Percentiles rank a stretch among this genome's conserved stretches.
Conservation (phyloP, 176 grass and related monocot genomes). For the Ensete ventricosum region DNA sequence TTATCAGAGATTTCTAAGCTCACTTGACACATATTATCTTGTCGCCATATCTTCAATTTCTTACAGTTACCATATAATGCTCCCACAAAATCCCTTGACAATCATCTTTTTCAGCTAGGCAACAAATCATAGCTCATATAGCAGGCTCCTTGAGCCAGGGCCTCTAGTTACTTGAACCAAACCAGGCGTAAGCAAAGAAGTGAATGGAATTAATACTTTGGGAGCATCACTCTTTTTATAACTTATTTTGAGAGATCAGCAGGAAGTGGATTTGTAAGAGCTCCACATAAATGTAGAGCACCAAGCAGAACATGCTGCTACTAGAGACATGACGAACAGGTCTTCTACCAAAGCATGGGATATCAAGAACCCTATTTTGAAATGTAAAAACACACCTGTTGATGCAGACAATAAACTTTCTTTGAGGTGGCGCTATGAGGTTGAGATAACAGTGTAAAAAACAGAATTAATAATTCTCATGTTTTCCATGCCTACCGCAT, state of each 20-base stretch:
- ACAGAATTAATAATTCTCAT: not conserved
- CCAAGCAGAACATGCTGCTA: no score
- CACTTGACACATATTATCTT: not conserved
- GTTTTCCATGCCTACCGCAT: not conserved
- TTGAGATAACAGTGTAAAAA: not conserved
- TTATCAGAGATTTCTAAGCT: not conserved
- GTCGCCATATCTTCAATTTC: not conserved
- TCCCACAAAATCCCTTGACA: no score
- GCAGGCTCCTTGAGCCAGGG: not conserved
- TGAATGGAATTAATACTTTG: not conserved
- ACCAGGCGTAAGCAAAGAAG: no score
- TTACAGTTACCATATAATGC: no score
- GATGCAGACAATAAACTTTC: not conserved
- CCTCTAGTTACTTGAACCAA: no score
- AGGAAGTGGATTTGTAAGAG: no score
- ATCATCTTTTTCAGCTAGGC: not conserved
- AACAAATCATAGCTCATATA: not conserved
- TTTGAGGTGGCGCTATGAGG: not conserved
- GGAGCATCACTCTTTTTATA: not conserved
- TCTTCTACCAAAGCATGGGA: not conserved
- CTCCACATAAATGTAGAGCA: no score
- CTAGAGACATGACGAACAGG: not conserved
- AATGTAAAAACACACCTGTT: not conserved
- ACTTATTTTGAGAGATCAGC: no score
- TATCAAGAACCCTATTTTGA: not conserved